Base-by-base conservation (phyloP, 2,329 filamentous ascomycete genomes). In the Corynespora cassiicola region DNA sequence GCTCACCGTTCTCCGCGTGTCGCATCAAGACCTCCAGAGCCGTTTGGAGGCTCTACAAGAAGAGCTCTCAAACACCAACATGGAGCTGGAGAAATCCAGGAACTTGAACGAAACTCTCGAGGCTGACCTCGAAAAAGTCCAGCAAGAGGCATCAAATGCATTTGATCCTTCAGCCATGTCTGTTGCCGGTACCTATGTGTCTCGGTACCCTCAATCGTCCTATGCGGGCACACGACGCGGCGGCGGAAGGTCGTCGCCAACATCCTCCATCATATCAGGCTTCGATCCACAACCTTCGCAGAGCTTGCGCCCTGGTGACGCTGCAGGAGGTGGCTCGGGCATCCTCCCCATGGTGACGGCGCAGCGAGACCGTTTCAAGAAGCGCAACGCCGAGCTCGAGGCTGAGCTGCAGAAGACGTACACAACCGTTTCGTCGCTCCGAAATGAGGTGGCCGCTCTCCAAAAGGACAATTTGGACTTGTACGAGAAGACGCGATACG, bases 331-430 rank as follows among this genome's bases (percentile, higher is more conserved):
- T 36, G 88, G 89, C 2, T 88, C 88, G 0, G 90, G 91, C 9
- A 96, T 99, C 50, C 75, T 99, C 16, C 95, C 94, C 21, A 99
- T 99, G 95, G 88, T 99, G 35, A 96, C 94, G 21, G 94, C 95
- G 2, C 95, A 99, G 71, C 86, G 94, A 46, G 94, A 99, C 71
- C 89, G 94, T 34, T 99, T 97, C 81, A 97, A 96, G 77, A 90
- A 95, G 75, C 89, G 91, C 62, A 97, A 96, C 52, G 75, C 84
- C 0, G 88, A 99, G 65, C 81, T 99, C 15, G 94, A 97, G 71
- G 82, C 87, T 44, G 92, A 97, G 61, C 76, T 97, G 7, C 90
- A 90, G 5, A 90, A 95, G 52, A 81, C 82, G 21, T 90, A 97
- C 68, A 80, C 83, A 30, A 87, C 82, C 0, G 84, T 96, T 15